Evolutionary conservation across 2,329 filamentous ascomycete species (phyloP), one percentile per base, ranked within the genome.

Genomic region (Malbranchea cinnamomea): DNA sequence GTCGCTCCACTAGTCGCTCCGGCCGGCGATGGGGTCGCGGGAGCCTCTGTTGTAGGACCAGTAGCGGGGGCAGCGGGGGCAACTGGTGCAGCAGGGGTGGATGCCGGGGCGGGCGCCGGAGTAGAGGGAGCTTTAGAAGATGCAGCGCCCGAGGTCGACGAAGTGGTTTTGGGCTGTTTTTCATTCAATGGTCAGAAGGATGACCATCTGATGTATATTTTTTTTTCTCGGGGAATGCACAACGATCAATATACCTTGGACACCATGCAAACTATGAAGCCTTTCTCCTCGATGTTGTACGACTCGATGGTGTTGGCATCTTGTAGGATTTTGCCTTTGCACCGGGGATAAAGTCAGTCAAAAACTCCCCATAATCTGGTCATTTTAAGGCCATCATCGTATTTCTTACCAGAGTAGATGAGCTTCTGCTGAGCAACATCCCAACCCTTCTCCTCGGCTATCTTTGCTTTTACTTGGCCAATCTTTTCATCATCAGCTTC

Each of bases 221-320:
- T n/a, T n/a, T n/a, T 14, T 6, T 17, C 15, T 28, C 11, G 12
- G 3, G 13, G 12, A 10, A 15, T 4, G 22, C 19, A 9, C 5
- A 5, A 30, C 2, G 12, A 16, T 4, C 7, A 17, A 14, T 17
- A 39, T 63, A 92, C 85, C 80, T 95, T 95, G 53, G 82, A 83
- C 47, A 92, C 77, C 75, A 98, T 93, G 64, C 89, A 98, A 37
- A 98, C 89, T 48, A 98, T 84, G 56, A 95, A 98, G 21, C 89
- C 89, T 68, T 95, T 98, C 70, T 95, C 89, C 60, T 98, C 87
- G 40, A 98, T 95, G 61, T 83, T 93, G 66, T 95, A 95, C 23
- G 81, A 85, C 57, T 84, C 83, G 45, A 98, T 80, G 2, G 85
- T 93, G 52, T 94, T 89, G 38, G 84, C 83, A 78, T 98, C 87